phyloP scores from a whole-genome alignment of 2,329 filamentous ascomycete genomes.

The Pseudogymnoascus sp. region DNA sequence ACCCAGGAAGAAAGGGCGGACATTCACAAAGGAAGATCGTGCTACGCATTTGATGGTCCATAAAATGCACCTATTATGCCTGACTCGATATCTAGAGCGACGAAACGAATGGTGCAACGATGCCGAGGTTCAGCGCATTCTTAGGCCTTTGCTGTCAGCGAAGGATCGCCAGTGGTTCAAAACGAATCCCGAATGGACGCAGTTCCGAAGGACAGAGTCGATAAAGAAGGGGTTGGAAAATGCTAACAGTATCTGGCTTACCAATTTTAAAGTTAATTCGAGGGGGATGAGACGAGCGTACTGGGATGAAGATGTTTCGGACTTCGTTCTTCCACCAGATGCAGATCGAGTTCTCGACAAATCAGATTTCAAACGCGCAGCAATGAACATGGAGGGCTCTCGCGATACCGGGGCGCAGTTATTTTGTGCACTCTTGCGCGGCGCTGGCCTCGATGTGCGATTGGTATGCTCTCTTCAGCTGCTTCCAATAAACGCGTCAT shows the following conservation, averaged over 20 bases:
- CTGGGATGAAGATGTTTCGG: slow-evolving; percentile 59
- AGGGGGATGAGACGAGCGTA: slow-evolving; percentile 61
- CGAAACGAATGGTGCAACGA: slow-evolving; percentile 91
- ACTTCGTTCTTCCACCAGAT: slow-evolving; percentile 44
- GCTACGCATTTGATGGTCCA: slow-evolving; percentile 65
- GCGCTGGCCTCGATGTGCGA: slow-evolving; percentile 72
- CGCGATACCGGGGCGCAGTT: slow-evolving; percentile 85
- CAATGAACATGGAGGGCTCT: slow-evolving; percentile 66
- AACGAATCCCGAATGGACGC: slow-evolving; percentile 58
- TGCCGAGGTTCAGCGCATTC: slow-evolving; percentile 53
- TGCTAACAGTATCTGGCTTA: slow-evolving; percentile 58
- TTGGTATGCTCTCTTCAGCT: slow-evolving; percentile 87
- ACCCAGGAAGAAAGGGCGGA: slow-evolving; percentile 28
- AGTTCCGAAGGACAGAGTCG: slow-evolving; percentile 69
- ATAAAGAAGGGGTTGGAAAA: slow-evolving; percentile 73
- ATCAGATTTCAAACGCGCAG: slow-evolving; percentile 63
- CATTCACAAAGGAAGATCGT: slow-evolving; percentile 47
- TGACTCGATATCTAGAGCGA: slow-evolving; percentile 68
- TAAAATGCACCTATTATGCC: slow-evolving; percentile 75
- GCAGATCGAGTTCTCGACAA: slow-evolving; percentile 62
- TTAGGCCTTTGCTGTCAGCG: slow-evolving; percentile 58
- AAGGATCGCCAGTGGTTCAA: slow-evolving; percentile 62
- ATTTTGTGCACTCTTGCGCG: slow-evolving; percentile 79
- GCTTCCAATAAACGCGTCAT: slow-evolving; percentile 52
- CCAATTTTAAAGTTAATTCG: slow-evolving; percentile 63